phyloP scores from a whole-genome alignment of 345 rosid species.

The Eucalyptus pauciflora region DNA sequence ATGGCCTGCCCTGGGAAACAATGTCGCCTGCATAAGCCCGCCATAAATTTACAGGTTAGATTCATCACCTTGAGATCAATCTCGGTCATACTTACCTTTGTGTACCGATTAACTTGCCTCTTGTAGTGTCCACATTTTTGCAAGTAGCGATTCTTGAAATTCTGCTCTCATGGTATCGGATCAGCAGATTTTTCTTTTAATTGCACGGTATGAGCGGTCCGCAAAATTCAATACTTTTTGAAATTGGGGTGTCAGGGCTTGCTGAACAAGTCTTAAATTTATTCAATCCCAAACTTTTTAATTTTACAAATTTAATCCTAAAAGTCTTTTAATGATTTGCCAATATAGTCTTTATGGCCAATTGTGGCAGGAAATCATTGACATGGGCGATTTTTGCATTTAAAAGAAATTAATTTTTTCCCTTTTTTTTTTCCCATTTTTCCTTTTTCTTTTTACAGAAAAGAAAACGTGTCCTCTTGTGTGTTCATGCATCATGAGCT shows the following conservation, averaged over 20 bases:
- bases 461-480: background rate
- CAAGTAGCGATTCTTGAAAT: background rate
- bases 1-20: background rate
- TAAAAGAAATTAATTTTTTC: too few species aligned
- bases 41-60: background rate
- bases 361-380: background rate
- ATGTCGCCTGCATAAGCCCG: background rate
- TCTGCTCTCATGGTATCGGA: background rate
- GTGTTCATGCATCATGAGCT: background rate
- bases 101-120: background rate
- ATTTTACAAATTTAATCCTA: background rate
- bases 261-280: background rate
- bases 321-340: background rate
- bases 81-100: background rate
- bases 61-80: background rate
- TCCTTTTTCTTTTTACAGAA: background rate
- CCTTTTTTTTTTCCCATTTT: background rate
- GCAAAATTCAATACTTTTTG: background rate
- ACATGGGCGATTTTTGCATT: background rate
- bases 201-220: background rate
- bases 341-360: background rate
- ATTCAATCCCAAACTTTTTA: background rate
- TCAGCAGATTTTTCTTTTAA: background rate
- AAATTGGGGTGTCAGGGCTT: fast-evolving
- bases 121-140: background rate